Evolutionary conservation across 179 eudicot species (phyloP).

Genomic region (Camellia oleifera): DNA sequence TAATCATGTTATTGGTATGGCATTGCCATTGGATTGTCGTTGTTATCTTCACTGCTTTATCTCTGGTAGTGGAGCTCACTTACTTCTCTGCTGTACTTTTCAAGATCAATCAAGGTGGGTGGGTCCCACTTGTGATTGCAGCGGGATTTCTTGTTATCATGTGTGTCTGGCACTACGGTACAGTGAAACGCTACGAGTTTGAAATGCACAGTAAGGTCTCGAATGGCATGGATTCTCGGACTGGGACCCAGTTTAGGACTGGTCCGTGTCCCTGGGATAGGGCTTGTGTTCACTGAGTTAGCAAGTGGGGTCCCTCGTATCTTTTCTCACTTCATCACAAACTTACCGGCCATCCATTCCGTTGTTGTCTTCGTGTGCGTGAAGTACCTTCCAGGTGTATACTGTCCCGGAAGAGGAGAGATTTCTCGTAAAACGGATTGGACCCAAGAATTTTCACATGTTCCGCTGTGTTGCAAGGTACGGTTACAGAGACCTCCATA

Average conservation of each 20-base stretch:
- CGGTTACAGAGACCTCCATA: conserved; percentile 93
- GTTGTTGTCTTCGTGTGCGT: conserved; percentile 89
- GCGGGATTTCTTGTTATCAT: conserved; percentile 75
- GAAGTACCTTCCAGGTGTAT: conserved; percentile 95
- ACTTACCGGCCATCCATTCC: conserved; percentile 92
- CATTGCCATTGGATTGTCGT: conserved; percentile 87
- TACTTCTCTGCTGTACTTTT: conserved; percentile 92
- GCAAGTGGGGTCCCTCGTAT: conserved; percentile 92
- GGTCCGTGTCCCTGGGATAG: conserved; percentile 94
- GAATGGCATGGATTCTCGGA: conserved; percentile 92
- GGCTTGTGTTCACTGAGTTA: conserved; percentile 96
- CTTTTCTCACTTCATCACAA: conserved; percentile 92
- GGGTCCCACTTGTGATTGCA: conserved; percentile 96
- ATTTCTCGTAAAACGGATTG: conserved; percentile 85
- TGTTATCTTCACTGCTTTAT: conserved; percentile 63
- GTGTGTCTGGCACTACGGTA: conserved; percentile 95
- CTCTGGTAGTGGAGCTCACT: conserved; percentile 71
- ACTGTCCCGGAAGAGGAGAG: conserved; percentile 93
- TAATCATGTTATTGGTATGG: conserved; percentile 88
- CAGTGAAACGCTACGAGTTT: conserved; percentile 79
- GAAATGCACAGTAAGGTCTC: conserved; percentile 97
- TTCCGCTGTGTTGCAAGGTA: conserved; percentile 95
- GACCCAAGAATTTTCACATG: conserved; percentile 95
- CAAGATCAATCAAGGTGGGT: conserved; percentile 94
- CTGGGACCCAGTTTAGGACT: conserved; percentile 94